A percentile compares a stretch with the other conserved stretches of the same genome.
Conservation (phyloP, 2,329 filamentous ascomycete species). For the Graphilbum fragrans region DNA sequence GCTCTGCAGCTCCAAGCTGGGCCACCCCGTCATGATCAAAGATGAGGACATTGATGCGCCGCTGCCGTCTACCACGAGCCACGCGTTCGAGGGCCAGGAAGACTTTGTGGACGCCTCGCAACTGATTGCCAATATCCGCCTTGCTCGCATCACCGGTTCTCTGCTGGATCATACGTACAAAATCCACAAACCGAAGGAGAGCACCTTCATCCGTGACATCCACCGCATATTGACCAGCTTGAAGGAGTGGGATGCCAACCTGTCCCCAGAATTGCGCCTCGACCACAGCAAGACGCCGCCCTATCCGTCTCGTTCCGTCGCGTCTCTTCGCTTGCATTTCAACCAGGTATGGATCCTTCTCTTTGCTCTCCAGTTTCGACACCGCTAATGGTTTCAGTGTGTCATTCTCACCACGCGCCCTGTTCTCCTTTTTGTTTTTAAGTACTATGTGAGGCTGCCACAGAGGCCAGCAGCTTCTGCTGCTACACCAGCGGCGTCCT, state of each 20-base stretch:
- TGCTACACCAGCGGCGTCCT: no score
- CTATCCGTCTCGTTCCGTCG: conserved; percentile 1
- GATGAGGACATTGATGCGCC: conserved; percentile 2
- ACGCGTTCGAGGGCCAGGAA: background rate
- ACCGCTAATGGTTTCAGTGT: background rate
- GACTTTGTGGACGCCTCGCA: conserved; percentile 1
- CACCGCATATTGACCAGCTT: background rate
- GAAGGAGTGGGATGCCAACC: conserved; percentile 7
- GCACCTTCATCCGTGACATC: conserved; percentile 1
- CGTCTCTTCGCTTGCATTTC: conserved; percentile 1
- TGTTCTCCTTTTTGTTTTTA: conserved; percentile 1
- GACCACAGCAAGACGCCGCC: background rate
- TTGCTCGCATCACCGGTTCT: conserved; percentile 1
- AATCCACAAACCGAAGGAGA: conserved; percentile 1
- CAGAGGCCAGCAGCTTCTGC: no score
- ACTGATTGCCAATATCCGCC: conserved; percentile 1
- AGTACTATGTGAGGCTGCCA: background rate
- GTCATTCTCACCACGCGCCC: conserved; percentile 2
- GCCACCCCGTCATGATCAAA: conserved; percentile 2
- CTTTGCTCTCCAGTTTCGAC: no score
- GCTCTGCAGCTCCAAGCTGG: conserved; percentile 2
- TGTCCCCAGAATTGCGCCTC: background rate
- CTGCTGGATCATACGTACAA: conserved; percentile 2
- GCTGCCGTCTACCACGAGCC: background rate
- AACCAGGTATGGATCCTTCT: conserved; percentile 2